A percentile compares a stretch with the other conserved stretches of the same genome.
phyloP scores from a whole-genome alignment of 164 flowering plant genomes.

The Dillenia suffruticosa region DNA sequence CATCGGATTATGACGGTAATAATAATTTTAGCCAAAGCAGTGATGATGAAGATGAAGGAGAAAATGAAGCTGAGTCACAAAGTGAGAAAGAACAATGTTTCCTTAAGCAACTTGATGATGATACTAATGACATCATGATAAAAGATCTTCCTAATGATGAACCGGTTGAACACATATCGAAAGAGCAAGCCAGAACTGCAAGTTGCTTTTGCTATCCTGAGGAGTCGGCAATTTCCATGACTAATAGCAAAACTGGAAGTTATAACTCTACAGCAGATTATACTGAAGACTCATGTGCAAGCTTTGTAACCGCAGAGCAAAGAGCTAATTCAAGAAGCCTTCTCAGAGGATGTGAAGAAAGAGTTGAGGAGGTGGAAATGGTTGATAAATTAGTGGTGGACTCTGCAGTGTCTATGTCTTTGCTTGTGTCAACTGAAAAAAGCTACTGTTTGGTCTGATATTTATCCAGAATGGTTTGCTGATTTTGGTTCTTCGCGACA shows the following conservation, averaged over 20 bases:
- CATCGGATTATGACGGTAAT: slow-evolving; percentile 43
- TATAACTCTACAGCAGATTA: slow-evolving; percentile 39
- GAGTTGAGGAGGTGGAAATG: slow-evolving; percentile 22
- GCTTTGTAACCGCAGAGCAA: slow-evolving; percentile 11
- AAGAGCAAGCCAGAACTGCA: slow-evolving; percentile 20
- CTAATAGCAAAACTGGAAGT: slow-evolving; percentile 44
- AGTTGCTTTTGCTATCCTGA: slow-evolving; percentile 22
- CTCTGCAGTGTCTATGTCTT: slow-evolving; percentile 7
- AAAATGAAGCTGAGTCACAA: slow-evolving; percentile 35
- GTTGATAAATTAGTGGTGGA: slow-evolving; percentile 25
- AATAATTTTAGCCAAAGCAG: slow-evolving; percentile 29
- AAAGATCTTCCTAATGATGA: slow-evolving; percentile 12
- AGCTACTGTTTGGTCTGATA: slow-evolving; percentile 6
- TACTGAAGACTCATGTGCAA: slow-evolving; percentile 32
- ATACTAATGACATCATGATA: slow-evolving; percentile 28
- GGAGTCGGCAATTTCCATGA: slow-evolving; percentile 31
- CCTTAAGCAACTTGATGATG: slow-evolving; percentile 54
- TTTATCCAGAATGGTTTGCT: slow-evolving; percentile 1
- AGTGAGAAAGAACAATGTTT: slow-evolving; percentile 71
- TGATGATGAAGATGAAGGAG: slow-evolving; percentile 40
- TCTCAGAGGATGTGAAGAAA: slow-evolving; percentile 13
- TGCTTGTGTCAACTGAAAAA: slow-evolving; percentile 10
- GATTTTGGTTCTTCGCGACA: slow-evolving; percentile 19
- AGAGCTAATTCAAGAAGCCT: slow-evolving; percentile 5
- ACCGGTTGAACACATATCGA: slow-evolving; percentile 13